Base-by-base conservation (phyloP, 2,329 filamentous ascomycete species). In the Pestalotiopsis sp. region DNA sequence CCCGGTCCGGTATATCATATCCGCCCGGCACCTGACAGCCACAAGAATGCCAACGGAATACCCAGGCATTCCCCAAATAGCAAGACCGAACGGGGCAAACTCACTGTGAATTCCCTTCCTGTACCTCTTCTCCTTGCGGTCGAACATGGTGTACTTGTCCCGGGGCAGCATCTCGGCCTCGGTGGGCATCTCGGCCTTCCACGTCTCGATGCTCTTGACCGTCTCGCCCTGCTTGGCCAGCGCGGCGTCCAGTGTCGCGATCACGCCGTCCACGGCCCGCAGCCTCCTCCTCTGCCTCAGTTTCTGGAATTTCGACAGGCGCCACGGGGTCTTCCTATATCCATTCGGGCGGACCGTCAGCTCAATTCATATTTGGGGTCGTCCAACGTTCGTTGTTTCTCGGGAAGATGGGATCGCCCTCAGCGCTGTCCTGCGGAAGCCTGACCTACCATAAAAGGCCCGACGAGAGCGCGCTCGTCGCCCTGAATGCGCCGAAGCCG, bases 121-220 rank as follows among this genome's bases (percentile, higher is more conserved):
- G 81, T 98, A 99, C 76, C 89, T 91, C 90, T 95, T 97, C 80
- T 93, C 94, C 83, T 98, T 98, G 76, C 95, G 91, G 82, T 97
- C 95, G 82, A 98, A 99, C 77, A 99, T 92, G 36, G 94, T 97
- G 84, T 99, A 99, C 84, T 99, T 99, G 84, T 99, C 96, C 82
- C 90, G 92, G 61, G 96, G 92, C 80, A 97, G 80, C 96, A 99
- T 99, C 86, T 98, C 94, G 77, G 90, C 88, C 86, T 99, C 96
- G 31, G 90, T 92, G 25, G 96, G 96, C 96, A 99, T 99, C 82
- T 97, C 94, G 49, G 87, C 87, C 86, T 96, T 97, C 96, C 96
- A 99, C 78, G 91, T 85, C 81, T 97, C 92, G 69, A 99, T 86
- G 67, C 93, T 87, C 83, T 94, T 94, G 61, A 90, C 88, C 69